Evolutionary conservation across 441 rosid species (phyloP).

Genomic region (Breynia disticha): DNA sequence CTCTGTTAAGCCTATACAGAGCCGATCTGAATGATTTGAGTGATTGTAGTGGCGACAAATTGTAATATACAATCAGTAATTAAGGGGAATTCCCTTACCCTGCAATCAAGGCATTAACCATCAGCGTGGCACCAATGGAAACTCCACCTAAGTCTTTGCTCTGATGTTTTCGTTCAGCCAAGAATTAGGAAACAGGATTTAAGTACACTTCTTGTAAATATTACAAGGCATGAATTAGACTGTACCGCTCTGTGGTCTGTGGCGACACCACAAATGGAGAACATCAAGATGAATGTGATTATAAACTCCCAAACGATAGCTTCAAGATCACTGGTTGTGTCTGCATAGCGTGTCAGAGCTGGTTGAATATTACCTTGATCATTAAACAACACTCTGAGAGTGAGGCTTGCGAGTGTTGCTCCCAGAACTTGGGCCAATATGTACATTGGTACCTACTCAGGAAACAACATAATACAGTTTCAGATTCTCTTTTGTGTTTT

Average conservation of each 20-base stretch:
- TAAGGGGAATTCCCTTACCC: slow-evolving; percentile 21
- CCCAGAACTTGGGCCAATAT: slow-evolving; percentile 35
- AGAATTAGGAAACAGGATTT: neutral
- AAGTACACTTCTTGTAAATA: no score
- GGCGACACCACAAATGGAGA: slow-evolving; percentile 30
- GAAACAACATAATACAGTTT: neutral
- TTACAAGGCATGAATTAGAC: neutral
- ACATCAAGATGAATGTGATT: slow-evolving; percentile 35
- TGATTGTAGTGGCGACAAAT: neutral
- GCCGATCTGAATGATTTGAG: neutral
- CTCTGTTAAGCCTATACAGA: neutral
- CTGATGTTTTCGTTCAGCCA: slow-evolving; percentile 19
- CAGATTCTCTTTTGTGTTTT: no score
- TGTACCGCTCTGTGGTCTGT: slow-evolving; percentile 41
- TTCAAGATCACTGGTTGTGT: slow-evolving; percentile 38
- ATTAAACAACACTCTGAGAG: slow-evolving; percentile 26
- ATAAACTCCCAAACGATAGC: slow-evolving; percentile 51
- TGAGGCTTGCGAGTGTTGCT: slow-evolving; percentile 33
- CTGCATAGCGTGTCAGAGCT: slow-evolving; percentile 27
- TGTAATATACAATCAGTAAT: neutral
- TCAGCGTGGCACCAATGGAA: slow-evolving; percentile 28
- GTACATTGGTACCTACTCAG: slow-evolving; percentile 31
- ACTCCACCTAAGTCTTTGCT: slow-evolving; percentile 28
- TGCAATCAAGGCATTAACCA: slow-evolving; percentile 31
- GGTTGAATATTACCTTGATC: slow-evolving; percentile 16